These are phyloP conservation scores for Begonia peltatifolia DNA, from an alignment of 306 rosid species.

Conservation along the genomic window DNA sequence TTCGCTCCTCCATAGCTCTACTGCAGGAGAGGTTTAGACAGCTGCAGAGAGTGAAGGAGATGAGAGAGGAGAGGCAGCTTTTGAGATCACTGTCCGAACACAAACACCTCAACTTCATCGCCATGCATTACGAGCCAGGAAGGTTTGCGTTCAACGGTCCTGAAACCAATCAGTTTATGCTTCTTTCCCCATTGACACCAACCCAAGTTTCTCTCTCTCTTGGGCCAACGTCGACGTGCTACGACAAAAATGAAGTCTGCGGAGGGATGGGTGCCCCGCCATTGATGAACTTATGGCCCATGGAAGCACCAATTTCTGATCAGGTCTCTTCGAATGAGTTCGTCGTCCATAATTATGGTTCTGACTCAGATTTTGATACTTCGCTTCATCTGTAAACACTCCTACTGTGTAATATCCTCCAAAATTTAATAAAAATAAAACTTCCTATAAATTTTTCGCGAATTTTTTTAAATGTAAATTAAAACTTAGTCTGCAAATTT, in stretches of 20 bases:
- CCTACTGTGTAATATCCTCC: no score
- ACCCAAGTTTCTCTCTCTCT: conserved; percentile 52
- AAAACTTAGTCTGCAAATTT: no score
- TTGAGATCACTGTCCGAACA: conserved; percentile 25
- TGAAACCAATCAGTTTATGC: no score
- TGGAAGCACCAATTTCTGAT: neutral
- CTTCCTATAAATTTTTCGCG: no score
- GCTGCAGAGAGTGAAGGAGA: conserved; percentile 67
- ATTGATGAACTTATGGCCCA: conserved; percentile 21
- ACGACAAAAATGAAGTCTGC: neutral
- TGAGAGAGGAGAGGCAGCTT: conserved; percentile 71
- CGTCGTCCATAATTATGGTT: conserved; percentile 18
- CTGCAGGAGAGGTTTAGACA: conserved; percentile 83
- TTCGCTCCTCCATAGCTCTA: conserved; percentile 64
- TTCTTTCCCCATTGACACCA: conserved; percentile 8
- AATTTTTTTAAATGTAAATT: no score
- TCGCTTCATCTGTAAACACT: conserved; percentile 66
- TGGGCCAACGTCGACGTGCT: conserved; percentile 36
- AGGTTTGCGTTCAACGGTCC: neutral
- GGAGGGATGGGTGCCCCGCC: conserved; percentile 11
- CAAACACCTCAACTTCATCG: conserved; percentile 18
- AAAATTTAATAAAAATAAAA: no score
- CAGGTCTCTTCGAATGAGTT: conserved; percentile 17
- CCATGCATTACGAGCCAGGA: conserved; percentile 10
- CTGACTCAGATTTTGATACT: conserved; percentile 59